Conservation (phyloP, 495 filamentous ascomycete genomes). For the Penicillium desertorum region DNA sequence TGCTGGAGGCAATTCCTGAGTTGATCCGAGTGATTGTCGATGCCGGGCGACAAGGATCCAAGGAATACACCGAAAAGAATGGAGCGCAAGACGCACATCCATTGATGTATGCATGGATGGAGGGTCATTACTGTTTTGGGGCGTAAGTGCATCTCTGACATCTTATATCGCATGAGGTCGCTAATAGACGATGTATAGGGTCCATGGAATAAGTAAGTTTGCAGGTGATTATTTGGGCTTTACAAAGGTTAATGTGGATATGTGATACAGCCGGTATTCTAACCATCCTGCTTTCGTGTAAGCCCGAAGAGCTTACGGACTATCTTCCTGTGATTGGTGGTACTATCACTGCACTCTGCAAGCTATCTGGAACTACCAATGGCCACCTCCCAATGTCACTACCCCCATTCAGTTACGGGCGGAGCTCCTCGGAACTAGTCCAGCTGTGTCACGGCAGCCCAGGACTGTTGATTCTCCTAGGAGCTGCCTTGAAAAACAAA, state of each 20-base stretch:
- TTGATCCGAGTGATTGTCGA: conserved; percentile 39
- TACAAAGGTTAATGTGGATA: background rate
- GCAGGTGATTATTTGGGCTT: background rate
- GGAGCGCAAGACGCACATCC: conserved; percentile 37
- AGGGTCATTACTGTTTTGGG: conserved; percentile 42
- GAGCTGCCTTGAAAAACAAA: conserved; percentile 32
- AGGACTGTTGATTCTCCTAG: conserved; percentile 40
- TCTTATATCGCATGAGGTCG: background rate
- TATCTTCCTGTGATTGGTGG: conserved; percentile 39
- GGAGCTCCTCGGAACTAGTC: conserved; percentile 37
- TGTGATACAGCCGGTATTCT: conserved; percentile 40
- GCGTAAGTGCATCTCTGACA: conserved; percentile 28
- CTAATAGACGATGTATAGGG: conserved; percentile 22
- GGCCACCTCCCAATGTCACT: conserved; percentile 46
- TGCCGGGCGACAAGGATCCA: conserved; percentile 36
- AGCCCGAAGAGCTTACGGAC: conserved; percentile 27
- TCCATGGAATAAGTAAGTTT: conserved; percentile 37
- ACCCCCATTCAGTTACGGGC: conserved; percentile 20
- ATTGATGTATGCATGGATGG: conserved; percentile 51
- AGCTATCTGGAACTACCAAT: conserved; percentile 33
- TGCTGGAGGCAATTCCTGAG: conserved; percentile 29
- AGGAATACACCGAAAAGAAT: conserved; percentile 30
- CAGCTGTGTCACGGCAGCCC: conserved; percentile 52
- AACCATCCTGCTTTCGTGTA: conserved; percentile 41
- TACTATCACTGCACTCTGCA: conserved; percentile 42